phyloP scores from a whole-genome alignment of 768 basidiomycete genomes.

The Xanthoconium purpureum region DNA sequence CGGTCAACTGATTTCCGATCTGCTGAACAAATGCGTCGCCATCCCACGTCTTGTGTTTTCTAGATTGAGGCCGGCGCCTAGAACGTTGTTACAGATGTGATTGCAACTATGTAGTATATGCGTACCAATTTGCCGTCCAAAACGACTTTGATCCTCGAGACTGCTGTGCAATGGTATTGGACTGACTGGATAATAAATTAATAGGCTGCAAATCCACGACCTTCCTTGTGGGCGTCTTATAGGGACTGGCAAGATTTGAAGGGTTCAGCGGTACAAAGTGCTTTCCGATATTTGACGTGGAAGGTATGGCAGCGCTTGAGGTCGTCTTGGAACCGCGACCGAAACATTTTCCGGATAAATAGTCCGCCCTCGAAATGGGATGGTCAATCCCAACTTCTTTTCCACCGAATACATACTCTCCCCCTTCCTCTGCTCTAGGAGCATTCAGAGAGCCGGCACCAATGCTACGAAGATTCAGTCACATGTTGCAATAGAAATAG shows the following conservation, averaged over 20 bases:
- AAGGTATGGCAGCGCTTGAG: conserved; percentile 14
- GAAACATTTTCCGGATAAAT: conserved; percentile 64
- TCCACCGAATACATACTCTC: conserved; percentile 41
- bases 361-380: conserved; percentile 51
- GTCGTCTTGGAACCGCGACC: conserved; percentile 32
- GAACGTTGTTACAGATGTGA: conserved; percentile 1
- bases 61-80: conserved; percentile 70
- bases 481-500: background rate
- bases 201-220: conserved; percentile 42
- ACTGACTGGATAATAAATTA: conserved; percentile 28
- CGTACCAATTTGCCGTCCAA: conserved; percentile 73
- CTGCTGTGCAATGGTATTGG: conserved; percentile 4
- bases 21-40: conserved; percentile 66
- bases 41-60: conserved; percentile 87
- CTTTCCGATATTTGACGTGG: conserved; percentile 31
- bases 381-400: conserved; percentile 70
- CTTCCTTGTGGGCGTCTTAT: conserved; percentile 27
- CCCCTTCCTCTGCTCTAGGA: conserved; percentile 37
- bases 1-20: conserved; percentile 47
- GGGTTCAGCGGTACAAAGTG: conserved; percentile 33
- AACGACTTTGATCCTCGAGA: conserved; percentile 31
- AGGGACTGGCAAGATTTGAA: conserved; percentile 20
- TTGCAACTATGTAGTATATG: conserved; percentile 2
- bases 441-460: conserved; percentile 46
- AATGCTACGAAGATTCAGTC: conserved; percentile 39